These are phyloP conservation scores for Neurospora sp. DNA, from an alignment of 2,329 filamentous ascomycete species.

Conservation along the genomic window DNA sequence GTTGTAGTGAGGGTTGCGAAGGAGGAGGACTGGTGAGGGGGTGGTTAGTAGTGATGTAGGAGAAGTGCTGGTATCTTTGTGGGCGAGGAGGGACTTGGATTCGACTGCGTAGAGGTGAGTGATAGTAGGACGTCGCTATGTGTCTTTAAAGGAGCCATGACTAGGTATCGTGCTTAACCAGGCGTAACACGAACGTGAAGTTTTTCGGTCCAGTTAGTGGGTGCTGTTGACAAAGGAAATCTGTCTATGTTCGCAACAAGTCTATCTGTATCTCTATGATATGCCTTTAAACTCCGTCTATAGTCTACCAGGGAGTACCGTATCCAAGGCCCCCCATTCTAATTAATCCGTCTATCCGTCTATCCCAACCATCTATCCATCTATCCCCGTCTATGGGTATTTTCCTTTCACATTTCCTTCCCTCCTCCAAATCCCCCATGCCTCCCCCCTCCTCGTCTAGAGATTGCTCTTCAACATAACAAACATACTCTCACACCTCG, in stretches of 20 bases:
- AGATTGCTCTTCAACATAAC: constrained; percentile 20
- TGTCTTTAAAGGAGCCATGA: too few relatives aligned
- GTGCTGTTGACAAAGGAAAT: neutral
- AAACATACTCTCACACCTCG: constrained; percentile 45
- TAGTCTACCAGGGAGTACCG: neutral
- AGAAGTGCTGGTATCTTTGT: too few relatives aligned
- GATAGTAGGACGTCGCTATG: too few relatives aligned
- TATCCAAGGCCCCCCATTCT: neutral
- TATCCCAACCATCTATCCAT: neutral
- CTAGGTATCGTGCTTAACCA: neutral
- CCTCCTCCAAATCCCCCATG: neutral
- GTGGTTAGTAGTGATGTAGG: too few relatives aligned
- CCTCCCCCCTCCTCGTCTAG: neutral
- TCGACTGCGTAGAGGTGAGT: too few relatives aligned
- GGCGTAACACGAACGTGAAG: neutral
- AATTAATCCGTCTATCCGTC: neutral
- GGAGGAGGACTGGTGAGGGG: too few relatives aligned
- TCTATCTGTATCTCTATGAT: neutral
- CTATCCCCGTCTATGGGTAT: neutral
- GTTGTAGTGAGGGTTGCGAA: too few relatives aligned
- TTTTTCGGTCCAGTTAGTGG: neutral
- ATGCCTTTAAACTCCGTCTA: neutral
- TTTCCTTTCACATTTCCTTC: neutral
- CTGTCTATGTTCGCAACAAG: neutral
- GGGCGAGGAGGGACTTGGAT: too few relatives aligned